Conservation (phyloP, 345 rosid species). For the Mercurialis annua region DNA sequence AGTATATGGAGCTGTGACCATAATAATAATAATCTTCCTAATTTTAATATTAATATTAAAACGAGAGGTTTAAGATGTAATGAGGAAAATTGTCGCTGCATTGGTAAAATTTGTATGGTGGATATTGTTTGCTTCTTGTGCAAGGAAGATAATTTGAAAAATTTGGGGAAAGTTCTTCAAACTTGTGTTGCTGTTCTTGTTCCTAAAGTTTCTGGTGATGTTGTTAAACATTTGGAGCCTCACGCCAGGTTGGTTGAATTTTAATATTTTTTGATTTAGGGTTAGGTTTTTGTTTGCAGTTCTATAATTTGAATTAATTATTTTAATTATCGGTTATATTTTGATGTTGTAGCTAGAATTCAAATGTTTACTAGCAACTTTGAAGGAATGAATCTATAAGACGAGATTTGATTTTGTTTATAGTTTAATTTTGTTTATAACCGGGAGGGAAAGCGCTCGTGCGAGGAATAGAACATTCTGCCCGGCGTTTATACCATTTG, state of each 20-base stretch:
- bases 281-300: not conserved
- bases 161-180: conserved; percentile 42
- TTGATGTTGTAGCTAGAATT: no score
- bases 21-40: not conserved
- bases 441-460: no score
- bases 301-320: not conserved
- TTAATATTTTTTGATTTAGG: not conserved
- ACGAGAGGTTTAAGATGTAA: no score
- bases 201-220: conserved; percentile 29
- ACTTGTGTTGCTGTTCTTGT: conserved; percentile 36
- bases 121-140: conserved; percentile 59
- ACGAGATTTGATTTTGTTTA: no score
- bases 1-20: conserved; percentile 58
- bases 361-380: no score
- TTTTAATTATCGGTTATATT: no score
- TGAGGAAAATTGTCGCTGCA: conserved; percentile 49
- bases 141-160: conserved; percentile 42
- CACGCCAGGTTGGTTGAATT: conserved; percentile 50
- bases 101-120: conserved; percentile 64
- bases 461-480: no score
- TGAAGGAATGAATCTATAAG: no score
- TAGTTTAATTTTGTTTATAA: no score
- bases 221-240: conserved; percentile 52
- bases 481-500: no score
- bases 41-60: not conserved